phyloP scores from a whole-genome alignment of 345 rosid genomes.

The Lenwebbia sp. region DNA sequence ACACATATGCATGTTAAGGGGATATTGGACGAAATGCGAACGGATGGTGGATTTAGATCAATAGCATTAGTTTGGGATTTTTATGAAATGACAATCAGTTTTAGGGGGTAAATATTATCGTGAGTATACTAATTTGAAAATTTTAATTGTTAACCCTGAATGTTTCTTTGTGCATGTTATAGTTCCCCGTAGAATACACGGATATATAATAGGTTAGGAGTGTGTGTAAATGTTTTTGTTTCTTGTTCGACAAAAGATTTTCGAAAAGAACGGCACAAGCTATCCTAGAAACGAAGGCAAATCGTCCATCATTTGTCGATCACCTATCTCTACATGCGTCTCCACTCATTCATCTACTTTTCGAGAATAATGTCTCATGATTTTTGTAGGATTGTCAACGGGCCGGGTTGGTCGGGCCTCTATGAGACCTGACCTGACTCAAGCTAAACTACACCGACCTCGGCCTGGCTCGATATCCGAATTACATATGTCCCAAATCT shows the following conservation, averaged over 20 bases:
- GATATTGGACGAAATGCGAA: not conserved
- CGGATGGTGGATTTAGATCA: not conserved
- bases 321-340: not conserved
- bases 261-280: not conserved
- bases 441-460: too few relatives aligned
- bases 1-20: not conserved
- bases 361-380: too few relatives aligned
- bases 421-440: too few relatives aligned
- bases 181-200: not conserved
- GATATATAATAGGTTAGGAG: not conserved
- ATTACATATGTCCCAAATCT: too few relatives aligned
- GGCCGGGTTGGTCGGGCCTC: too few relatives aligned
- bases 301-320: not conserved
- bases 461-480: too few relatives aligned
- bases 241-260: not conserved
- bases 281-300: not conserved
- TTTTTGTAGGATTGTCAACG: too few relatives aligned
- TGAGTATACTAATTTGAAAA: not conserved
- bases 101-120: rapidly evolving
- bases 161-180: not conserved
- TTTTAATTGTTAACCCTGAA: not conserved
- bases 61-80: not conserved
- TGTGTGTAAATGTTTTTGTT: not conserved
- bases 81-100: not conserved
- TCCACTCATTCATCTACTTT: too few relatives aligned